Conservation (phyloP, 352 stramenopile genomes). For the Phytopythium mirpurense region DNA sequence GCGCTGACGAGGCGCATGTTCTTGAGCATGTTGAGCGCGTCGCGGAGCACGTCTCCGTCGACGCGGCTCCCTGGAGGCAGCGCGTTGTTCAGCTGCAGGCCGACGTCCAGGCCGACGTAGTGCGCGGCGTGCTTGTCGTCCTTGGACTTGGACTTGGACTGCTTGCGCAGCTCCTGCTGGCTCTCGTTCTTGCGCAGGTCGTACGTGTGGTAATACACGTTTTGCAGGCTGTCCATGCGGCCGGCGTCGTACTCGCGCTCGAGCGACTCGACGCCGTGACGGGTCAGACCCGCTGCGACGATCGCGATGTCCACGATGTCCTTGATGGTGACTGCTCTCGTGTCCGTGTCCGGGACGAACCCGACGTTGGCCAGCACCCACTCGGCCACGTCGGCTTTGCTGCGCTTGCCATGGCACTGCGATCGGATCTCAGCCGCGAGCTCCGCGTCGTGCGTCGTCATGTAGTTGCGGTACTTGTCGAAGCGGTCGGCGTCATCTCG, state of each 20-base stretch:
- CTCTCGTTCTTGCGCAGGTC: not conserved
- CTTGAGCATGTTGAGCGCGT: conserved; percentile 29
- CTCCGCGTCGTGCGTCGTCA: conserved; percentile 12
- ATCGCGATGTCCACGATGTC: not conserved
- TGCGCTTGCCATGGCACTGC: not conserved
- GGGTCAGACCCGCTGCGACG: not conserved
- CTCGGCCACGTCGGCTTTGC: not conserved
- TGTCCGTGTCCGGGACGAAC: not conserved
- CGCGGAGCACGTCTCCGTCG: conserved; percentile 16
- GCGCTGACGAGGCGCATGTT: conserved; percentile 32
- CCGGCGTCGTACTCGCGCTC: not conserved
- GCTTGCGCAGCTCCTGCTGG: not conserved
- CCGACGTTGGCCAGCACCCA: not conserved
- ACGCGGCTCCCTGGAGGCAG: conserved; percentile 24
- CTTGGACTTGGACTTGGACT: not conserved
- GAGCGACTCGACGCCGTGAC: not conserved
- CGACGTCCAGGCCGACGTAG: conserved; percentile 39
- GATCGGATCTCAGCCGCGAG: not conserved
- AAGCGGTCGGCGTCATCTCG: not conserved
- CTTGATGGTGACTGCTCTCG: not conserved
- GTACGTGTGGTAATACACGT: not conserved
- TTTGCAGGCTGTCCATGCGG: not conserved
- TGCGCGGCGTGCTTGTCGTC: conserved; percentile 19
- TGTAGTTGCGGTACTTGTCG: conserved; percentile 4
- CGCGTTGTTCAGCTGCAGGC: conserved; percentile 30